Percentiles rank a stretch among this genome's conserved stretches.
Conservation (phyloP, 495 filamentous ascomycete genomes). For the Penicillium bovifimosum region DNA sequence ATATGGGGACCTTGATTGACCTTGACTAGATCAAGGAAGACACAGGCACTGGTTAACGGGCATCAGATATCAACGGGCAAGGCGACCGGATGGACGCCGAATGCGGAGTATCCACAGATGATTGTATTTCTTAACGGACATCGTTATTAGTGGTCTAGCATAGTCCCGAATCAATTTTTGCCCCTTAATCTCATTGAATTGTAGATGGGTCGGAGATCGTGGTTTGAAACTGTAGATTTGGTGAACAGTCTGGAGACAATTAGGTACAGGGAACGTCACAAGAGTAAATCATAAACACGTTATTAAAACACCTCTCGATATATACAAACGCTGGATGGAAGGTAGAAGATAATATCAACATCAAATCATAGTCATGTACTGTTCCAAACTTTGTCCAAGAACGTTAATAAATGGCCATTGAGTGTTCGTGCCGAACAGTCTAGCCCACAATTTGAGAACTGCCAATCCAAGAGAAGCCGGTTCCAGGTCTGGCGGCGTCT, state of each 20-base stretch:
- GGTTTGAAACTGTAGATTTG: no score
- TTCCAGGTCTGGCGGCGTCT: conserved; percentile 22
- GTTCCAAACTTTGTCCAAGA: conserved; percentile 33
- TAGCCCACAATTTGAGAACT: conserved; percentile 35
- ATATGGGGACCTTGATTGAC: neutral
- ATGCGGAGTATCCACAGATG: no score
- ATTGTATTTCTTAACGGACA: no score
- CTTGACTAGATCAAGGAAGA: neutral
- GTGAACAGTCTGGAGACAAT: no score
- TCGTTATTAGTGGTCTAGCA: no score
- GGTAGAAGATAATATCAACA: neutral
- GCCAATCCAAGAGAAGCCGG: conserved; percentile 27
- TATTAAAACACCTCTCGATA: neutral
- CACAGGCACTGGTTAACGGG: no score
- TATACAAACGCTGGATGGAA: conserved; percentile 8
- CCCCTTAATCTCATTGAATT: no score
- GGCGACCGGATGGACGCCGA: no score
- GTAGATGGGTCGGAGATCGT: no score
- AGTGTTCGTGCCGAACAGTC: conserved; percentile 33
- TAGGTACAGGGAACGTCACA: no score
- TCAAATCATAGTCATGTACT: conserved; percentile 30
- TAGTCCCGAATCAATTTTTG: no score
- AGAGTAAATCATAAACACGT: neutral
- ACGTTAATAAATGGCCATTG: conserved; percentile 41
- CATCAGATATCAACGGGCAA: no score